These are phyloP conservation scores for Metschnikowia sp. DNA, from an alignment of 805 yeast genomes.

Conservation along the genomic window DNA sequence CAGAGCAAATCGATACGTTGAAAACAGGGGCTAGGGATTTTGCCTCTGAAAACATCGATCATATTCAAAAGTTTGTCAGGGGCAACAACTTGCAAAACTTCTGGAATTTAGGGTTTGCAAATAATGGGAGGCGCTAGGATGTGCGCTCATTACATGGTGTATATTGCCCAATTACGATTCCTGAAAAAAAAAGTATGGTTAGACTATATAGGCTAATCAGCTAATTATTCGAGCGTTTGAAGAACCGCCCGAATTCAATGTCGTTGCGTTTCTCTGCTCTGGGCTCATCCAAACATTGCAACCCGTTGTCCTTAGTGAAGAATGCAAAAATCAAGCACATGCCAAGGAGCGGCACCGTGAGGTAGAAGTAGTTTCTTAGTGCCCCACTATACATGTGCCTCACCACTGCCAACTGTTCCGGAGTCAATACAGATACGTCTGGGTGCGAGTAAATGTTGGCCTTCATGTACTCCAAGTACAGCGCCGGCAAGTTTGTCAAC, in stretches of 20 bases:
- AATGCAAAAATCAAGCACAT: slow-evolving; percentile 31
- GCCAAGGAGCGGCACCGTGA: slow-evolving; percentile 34
- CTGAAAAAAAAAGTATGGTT: no score
- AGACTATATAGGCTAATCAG: no score
- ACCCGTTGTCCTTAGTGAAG: slow-evolving; percentile 38
- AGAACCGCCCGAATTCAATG: background rate
- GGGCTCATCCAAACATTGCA: slow-evolving; percentile 32
- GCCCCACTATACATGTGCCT: slow-evolving; percentile 27
- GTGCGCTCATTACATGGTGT: no score
- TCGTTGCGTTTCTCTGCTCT: background rate
- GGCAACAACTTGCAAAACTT: slow-evolving; percentile 1
- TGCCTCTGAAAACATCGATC: slow-evolving; percentile 6
- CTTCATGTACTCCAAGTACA: slow-evolving; percentile 23
- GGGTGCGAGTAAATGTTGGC: slow-evolving; percentile 29
- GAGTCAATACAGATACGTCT: slow-evolving; percentile 20
- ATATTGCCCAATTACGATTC: no score
- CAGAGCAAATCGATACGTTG: slow-evolving; percentile 6
- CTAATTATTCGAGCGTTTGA: background rate
- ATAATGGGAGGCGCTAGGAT: background rate
- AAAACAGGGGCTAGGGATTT: slow-evolving; percentile 4
- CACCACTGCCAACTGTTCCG: slow-evolving; percentile 19
- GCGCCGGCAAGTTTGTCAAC: background rate
- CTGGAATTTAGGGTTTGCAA: background rate
- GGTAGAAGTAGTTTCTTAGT: slow-evolving; percentile 29
- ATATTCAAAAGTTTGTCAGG: background rate